These are phyloP conservation scores for Globisporangium apiculatum DNA, from an alignment of 352 stramenopile genomes.

Conservation along the genomic window DNA sequence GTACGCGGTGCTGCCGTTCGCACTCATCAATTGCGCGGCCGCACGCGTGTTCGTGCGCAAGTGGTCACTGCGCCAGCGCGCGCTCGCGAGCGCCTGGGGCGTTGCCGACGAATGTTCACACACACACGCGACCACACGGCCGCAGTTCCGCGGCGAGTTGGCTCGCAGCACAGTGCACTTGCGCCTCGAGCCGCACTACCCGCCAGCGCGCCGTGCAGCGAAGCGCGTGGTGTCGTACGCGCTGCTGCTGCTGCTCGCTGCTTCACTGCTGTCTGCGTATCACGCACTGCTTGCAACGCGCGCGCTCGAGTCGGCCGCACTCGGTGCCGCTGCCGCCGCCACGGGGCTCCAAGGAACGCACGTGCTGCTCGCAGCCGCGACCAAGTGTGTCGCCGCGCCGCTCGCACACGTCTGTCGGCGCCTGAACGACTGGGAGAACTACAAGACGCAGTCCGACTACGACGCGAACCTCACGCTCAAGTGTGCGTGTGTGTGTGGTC, in stretches of 20 bases:
- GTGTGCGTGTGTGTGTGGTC: slow-evolving; percentile 24
- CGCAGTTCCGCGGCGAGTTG: slow-evolving; percentile 53
- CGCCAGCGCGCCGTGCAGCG: slow-evolving; percentile 19
- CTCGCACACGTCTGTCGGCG: slow-evolving; percentile 17
- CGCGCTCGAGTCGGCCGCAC: slow-evolving; percentile 16
- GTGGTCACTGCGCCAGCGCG: slow-evolving; percentile 39
- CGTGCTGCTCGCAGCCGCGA: slow-evolving; percentile 31
- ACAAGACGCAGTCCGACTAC: slow-evolving; percentile 55
- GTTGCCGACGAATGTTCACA: slow-evolving; percentile 13
- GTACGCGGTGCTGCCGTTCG: slow-evolving; percentile 26
- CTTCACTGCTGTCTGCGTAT: slow-evolving; percentile 21
- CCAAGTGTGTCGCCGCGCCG: slow-evolving; percentile 23
- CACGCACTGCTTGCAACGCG: slow-evolving; percentile 29
- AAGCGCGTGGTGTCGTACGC: slow-evolving; percentile 21
- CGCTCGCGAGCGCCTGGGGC: slow-evolving; percentile 42
- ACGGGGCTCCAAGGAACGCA: slow-evolving; percentile 23
- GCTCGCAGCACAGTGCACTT: slow-evolving; percentile 44
- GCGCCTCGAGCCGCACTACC: slow-evolving; percentile 42
- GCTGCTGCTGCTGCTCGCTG: slow-evolving; percentile 19
- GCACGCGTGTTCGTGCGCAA: slow-evolving; percentile 49
- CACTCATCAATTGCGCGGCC: slow-evolving; percentile 40
- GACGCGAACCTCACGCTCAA: slow-evolving; percentile 75
- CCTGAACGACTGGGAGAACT: slow-evolving; percentile 71
- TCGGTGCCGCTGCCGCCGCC: slow-evolving; percentile 4
- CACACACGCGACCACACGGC: slow-evolving; percentile 13